phyloP scores from a whole-genome alignment of 495 filamentous ascomycete genomes.

The Aspergillus haitiensis region DNA sequence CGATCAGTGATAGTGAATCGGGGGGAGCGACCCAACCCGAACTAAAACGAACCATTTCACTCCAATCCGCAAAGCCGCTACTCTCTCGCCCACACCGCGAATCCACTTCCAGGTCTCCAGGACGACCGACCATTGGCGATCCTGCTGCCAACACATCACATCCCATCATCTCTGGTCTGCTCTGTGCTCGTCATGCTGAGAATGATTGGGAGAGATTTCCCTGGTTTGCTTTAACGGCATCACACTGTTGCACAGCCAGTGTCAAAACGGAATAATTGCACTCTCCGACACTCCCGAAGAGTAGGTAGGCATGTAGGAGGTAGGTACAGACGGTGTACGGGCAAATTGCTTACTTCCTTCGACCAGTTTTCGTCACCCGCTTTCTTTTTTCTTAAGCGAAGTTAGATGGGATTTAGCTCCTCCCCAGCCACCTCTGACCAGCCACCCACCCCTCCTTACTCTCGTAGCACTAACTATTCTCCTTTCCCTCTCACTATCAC shows the following conservation, averaged over 20 bases:
- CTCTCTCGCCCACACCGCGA: not conserved
- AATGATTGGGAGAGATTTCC: slow-evolving; percentile 17
- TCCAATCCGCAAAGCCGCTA: slow-evolving; percentile 3
- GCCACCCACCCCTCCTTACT: not conserved
- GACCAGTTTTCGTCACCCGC: not conserved
- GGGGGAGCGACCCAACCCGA: not conserved
- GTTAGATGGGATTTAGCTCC: too few species aligned
- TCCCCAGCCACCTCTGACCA: slow-evolving; percentile 1
- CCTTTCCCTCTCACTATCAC: not conserved
- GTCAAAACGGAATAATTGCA: not conserved
- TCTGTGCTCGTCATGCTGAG: not conserved
- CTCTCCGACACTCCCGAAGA: not conserved
- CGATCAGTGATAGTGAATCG: slow-evolving; percentile 10
- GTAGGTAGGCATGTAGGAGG: too few species aligned
- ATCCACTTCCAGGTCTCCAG: slow-evolving; percentile 14
- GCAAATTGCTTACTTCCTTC: not conserved
- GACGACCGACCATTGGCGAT: slow-evolving; percentile 22
- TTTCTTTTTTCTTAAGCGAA: too few species aligned
- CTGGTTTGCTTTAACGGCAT: slow-evolving; percentile 8
- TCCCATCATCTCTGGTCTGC: slow-evolving; percentile 12
- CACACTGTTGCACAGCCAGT: slow-evolving; percentile 7
- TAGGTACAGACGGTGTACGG: not conserved
- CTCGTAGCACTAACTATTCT: not conserved
- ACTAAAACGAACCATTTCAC: not conserved
- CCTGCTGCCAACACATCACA: slow-evolving; percentile 24